Evolutionary conservation across 768 basidiomycete genomes (phyloP).

Genomic region (Grammothele lineata): DNA sequence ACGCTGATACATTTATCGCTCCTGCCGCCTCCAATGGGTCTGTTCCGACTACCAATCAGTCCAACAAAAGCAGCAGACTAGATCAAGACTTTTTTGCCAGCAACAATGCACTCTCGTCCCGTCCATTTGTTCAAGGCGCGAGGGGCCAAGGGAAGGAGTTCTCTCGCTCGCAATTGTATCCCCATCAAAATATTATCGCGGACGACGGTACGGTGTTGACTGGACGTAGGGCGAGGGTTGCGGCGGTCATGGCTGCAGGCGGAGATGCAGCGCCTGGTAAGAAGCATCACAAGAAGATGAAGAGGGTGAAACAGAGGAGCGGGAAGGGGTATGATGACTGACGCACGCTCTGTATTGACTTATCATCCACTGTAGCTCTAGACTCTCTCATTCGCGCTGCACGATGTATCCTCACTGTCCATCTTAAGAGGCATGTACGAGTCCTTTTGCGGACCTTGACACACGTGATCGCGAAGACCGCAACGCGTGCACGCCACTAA

Average conservation of each 20-base stretch:
- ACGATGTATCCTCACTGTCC: not conserved
- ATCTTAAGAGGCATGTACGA: too few species aligned
- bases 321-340: constrained; percentile 85
- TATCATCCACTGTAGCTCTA: constrained; percentile 11
- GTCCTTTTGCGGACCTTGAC: too few species aligned
- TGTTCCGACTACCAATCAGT: constrained; percentile 16
- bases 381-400: not conserved
- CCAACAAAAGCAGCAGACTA: constrained; percentile 60
- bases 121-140: constrained; percentile 63
- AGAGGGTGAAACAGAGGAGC: constrained; percentile 82
- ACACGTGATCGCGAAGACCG: too few species aligned
- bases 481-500: too few species aligned
- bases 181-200: constrained; percentile 79
- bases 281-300: constrained; percentile 82
- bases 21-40: constrained; percentile 30
- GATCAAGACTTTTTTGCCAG: constrained; percentile 82
- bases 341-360: not conserved
- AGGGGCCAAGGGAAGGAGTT: constrained; percentile 54
- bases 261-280: constrained; percentile 46
- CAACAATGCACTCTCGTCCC: constrained; percentile 43
- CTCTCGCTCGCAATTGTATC: constrained; percentile 63
- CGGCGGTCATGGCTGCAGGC: constrained; percentile 38
- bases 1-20: constrained; percentile 77
- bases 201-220: constrained; percentile 70
- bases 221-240: constrained; percentile 38